Conservation (phyloP, 345 rosid species). For the Xanthoceras sorbifolium region DNA sequence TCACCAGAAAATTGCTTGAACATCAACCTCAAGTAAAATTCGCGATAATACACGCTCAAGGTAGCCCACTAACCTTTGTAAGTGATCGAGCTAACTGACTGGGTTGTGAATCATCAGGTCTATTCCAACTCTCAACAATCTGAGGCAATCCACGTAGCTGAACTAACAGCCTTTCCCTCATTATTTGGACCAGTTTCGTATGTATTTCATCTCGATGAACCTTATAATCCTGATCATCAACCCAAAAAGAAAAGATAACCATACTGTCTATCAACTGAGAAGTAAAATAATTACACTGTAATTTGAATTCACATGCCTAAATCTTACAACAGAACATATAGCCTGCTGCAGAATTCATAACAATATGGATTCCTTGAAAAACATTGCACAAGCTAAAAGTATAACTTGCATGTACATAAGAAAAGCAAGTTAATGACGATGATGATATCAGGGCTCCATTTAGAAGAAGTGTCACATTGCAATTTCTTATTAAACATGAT, state of each 20-base stretch:
- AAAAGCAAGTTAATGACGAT: background rate
- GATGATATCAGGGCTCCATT: background rate
- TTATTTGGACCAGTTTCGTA: conserved; percentile 95
- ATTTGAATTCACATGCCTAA: background rate
- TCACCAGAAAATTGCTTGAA: conserved; percentile 91
- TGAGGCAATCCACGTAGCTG: conserved; percentile 89
- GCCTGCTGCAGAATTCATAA: background rate
- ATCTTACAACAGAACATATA: background rate
- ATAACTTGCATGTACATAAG: background rate
- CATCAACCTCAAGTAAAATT: conserved; percentile 84
- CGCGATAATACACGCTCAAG: conserved; percentile 92
- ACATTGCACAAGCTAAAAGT: background rate
- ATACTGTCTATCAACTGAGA: background rate
- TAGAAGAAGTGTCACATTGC: background rate
- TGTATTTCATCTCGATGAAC: conserved; percentile 98
- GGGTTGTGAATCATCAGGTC: conserved; percentile 79
- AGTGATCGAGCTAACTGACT: conserved; percentile 89
- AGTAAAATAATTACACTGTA: background rate
- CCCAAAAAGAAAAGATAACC: background rate
- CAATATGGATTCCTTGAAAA: background rate
- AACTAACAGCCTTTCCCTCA: conserved; percentile 89
- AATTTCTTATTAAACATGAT: background rate
- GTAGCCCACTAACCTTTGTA: conserved; percentile 78
- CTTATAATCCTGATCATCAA: conserved; percentile 69
- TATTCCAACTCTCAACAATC: conserved; percentile 86